These are phyloP conservation scores for Pseudovirgaria hyperparasitica DNA, from an alignment of 2,329 filamentous ascomycete genomes.

Conservation along the genomic window DNA sequence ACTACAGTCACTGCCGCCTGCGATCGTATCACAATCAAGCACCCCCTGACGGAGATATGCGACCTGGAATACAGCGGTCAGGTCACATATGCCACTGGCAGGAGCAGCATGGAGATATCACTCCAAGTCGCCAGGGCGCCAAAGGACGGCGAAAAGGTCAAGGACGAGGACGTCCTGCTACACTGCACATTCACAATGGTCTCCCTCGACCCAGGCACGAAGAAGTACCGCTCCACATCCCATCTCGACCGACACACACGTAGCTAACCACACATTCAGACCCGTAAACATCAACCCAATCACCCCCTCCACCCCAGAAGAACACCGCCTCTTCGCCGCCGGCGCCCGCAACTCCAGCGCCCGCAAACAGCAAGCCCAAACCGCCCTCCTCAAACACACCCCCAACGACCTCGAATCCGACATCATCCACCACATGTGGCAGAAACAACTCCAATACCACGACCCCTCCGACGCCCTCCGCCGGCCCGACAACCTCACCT, in stretches of 20 bases:
- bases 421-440: constrained; percentile 63
- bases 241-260: neutral
- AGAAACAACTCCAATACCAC: constrained; percentile 51
- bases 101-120: constrained; percentile 62
- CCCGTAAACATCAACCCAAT: constrained; percentile 50
- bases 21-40: constrained; percentile 53
- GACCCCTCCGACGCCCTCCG: constrained; percentile 42
- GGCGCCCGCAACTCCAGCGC: constrained; percentile 55
- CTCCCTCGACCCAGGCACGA: constrained; percentile 54
- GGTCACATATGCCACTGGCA: constrained; percentile 58
- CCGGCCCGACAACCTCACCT: constrained; percentile 44
- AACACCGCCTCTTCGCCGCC: constrained; percentile 48
- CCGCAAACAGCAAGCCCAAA: constrained; percentile 50
- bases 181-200: constrained; percentile 72
- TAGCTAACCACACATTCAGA: constrained; percentile 14
- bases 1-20: constrained; percentile 52
- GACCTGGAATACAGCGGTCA: constrained; percentile 61
- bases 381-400: constrained; percentile 50
- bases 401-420: constrained; percentile 60
- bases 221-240: constrained; percentile 31
- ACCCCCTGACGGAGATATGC: constrained; percentile 63
- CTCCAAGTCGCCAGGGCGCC: constrained; percentile 60
- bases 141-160: constrained; percentile 40
- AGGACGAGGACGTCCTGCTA: constrained; percentile 50
- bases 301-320: constrained; percentile 49